Evolutionary conservation across 140 eudicot genomes (phyloP).

Genomic region (Anethum foeniculum): DNA sequence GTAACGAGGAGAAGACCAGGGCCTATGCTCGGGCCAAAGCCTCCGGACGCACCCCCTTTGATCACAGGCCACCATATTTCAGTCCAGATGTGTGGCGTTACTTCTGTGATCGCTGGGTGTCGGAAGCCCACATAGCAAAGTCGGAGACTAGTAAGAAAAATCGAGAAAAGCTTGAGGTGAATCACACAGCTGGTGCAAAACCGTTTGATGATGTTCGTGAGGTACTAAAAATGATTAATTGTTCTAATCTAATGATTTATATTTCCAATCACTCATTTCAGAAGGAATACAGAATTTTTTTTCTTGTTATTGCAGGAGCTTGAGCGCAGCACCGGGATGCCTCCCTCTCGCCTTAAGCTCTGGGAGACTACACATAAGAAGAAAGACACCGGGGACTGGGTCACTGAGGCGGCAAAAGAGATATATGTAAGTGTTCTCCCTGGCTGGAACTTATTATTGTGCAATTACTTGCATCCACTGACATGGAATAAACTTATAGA

Average conservation of each 20-base stretch:
- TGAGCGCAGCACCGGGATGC: not conserved
- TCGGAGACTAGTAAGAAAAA: constrained; percentile 3
- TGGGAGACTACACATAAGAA: not conserved
- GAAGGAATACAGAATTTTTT: not conserved
- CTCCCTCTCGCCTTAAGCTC: constrained; percentile 1
- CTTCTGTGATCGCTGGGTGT: constrained; percentile 3
- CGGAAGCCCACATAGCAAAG: not conserved
- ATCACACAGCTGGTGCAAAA: constrained; percentile 2
- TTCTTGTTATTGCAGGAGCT: not conserved
- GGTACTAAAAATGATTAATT: not conserved
- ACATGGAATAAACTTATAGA: not conserved
- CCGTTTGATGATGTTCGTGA: not conserved
- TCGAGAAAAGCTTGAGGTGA: not conserved
- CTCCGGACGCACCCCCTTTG: not conserved
- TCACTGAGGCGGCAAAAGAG: not conserved
- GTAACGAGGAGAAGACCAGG: not conserved
- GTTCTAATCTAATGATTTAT: not conserved
- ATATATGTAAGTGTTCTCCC: not conserved
- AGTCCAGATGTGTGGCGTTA: not conserved
- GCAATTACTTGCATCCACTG: not conserved
- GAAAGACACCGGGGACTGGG: not conserved
- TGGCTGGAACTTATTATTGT: not conserved
- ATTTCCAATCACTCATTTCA: not conserved
- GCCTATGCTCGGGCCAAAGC: constrained; percentile 1
- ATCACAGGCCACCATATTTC: not conserved